Conservation (phyloP, 805 yeast species). For the Saccharomycopsis sp. region DNA sequence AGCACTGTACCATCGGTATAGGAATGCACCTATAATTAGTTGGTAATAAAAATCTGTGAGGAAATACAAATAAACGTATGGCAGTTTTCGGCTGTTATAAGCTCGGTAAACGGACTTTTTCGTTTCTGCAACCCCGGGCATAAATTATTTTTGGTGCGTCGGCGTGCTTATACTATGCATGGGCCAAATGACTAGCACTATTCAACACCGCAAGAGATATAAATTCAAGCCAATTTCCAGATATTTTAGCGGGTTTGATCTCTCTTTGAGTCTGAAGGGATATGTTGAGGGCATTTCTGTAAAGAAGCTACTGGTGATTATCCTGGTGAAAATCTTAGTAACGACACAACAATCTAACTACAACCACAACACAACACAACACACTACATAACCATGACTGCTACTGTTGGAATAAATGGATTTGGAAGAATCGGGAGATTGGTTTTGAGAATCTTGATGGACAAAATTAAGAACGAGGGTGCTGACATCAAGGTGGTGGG, state of each 20-base stretch:
- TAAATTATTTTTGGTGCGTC: background rate
- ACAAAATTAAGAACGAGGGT: slow-evolving; percentile 33
- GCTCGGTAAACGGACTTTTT: background rate
- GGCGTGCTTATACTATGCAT: background rate
- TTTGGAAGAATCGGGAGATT: slow-evolving; percentile 32
- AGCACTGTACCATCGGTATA: too few relatives aligned
- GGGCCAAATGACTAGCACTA: background rate
- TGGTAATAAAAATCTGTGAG: too few relatives aligned
- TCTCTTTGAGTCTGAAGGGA: background rate
- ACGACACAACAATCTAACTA: too few relatives aligned
- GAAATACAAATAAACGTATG: too few relatives aligned
- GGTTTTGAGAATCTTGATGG: slow-evolving; percentile 22
- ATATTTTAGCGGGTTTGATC: background rate
- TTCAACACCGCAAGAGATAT: background rate
- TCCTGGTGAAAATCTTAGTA: too few relatives aligned
- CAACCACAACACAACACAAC: slow-evolving; percentile 30
- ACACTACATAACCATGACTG: slow-evolving; percentile 24
- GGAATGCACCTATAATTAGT: too few relatives aligned
- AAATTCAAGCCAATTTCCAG: background rate
- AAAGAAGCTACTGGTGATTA: too few relatives aligned
- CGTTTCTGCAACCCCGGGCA: background rate
- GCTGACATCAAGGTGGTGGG: slow-evolving; percentile 77
- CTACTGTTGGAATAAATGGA: slow-evolving; percentile 30
- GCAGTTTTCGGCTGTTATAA: too few relatives aligned
- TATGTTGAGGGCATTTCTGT: too few relatives aligned